Evolutionary conservation across 1,284 basidiomycete genomes (phyloP), one percentile per base, ranked within the genome.

Genomic region (Tilletia horrida): DNA sequence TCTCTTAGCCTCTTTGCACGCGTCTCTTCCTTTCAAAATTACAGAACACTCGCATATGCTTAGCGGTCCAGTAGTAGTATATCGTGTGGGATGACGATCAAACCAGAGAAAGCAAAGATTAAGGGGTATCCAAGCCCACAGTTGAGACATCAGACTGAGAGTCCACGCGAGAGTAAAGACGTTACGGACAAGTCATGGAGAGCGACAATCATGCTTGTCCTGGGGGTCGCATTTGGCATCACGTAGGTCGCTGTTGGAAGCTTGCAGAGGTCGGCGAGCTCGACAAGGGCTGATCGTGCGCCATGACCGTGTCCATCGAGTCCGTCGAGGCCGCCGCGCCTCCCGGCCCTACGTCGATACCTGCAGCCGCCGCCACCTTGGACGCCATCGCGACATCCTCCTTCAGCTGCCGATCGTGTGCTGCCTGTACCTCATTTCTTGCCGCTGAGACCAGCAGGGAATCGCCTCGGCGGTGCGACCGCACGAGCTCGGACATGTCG

Each of bases 381-480:
- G 21, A 23, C 50, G 21, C 50, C 11, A 27, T 27, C 23, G 23
- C 23, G 6, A 52, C 50, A 27, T 52, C 50, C n/a, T 52, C 50
- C 50, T 52, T n/a, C 13, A 52, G 23, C 4, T 25, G 21, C 27
- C 50, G 42, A 44, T 63, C 35, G 16, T 44, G 31, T 9, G 44
- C 31, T 16, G 50, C 13, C 21, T 63, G 44, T 11, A 50, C 62
- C 43, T 40, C 50, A 43, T 64, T 16, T 6, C 42, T 52, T 6
- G 68, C 67, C 48, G 35, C 43, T 1, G 66, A 63, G 43, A 69
- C 67, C 6, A 69, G 9, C 2, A 70, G 69, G 40, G 70, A 69
- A 50, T 73, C 67, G 65, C 66, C 69, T 6, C 66, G 63, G 50
- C 69, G 68, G 55, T 72, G 66, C 1, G 66, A 67, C n/a, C 67